Percentiles rank a stretch among this genome's conserved stretches.
Evolutionary conservation across 2,329 filamentous ascomycete genomes (phyloP).

Genomic region (Chrysoporthe deuterocubensis): DNA sequence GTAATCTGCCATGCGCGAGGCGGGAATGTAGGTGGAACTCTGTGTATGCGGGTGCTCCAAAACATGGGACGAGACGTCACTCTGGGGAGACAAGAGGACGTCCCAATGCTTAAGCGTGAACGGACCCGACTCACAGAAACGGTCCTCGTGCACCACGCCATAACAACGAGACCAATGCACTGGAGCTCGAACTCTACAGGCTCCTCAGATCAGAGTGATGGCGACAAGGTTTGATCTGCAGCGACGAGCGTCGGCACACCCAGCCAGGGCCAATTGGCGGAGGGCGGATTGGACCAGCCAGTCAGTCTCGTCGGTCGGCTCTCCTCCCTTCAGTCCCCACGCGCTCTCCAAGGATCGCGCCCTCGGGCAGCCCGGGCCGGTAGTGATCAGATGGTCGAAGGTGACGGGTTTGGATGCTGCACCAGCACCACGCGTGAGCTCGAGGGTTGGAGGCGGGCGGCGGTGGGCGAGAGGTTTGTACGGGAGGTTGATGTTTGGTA

Average conservation of each 20-base stretch:
- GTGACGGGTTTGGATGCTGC: not conserved
- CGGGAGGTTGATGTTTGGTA: slow-evolving; percentile 1
- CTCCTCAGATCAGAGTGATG: not conserved
- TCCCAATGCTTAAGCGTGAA: not conserved
- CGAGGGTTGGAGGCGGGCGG: not conserved
- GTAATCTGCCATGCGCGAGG: slow-evolving; percentile 6
- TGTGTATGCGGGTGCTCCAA: not conserved
- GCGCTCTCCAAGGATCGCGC: slow-evolving; percentile 9
- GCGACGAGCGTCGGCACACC: not conserved
- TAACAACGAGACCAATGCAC: slow-evolving; percentile 18
- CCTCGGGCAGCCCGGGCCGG: not conserved
- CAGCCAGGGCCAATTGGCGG: not conserved
- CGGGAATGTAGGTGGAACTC: slow-evolving; percentile 4
- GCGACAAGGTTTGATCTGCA: slow-evolving; percentile 1
- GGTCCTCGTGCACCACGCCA: slow-evolving; percentile 28
- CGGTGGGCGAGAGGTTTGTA: not conserved
- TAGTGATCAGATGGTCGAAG: not conserved
- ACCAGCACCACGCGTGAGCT: not conserved
- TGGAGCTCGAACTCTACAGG: not conserved
- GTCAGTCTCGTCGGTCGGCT: slow-evolving; percentile 9
- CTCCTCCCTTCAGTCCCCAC: slow-evolving; percentile 1
- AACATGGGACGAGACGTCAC: slow-evolving; percentile 27
- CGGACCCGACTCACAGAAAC: slow-evolving; percentile 23
- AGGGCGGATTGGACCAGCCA: slow-evolving; percentile 10
- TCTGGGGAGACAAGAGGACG: not conserved